Base-by-base conservation (phyloP, 2,329 filamentous ascomycete species). In the Diaporthe sp. region DNA sequence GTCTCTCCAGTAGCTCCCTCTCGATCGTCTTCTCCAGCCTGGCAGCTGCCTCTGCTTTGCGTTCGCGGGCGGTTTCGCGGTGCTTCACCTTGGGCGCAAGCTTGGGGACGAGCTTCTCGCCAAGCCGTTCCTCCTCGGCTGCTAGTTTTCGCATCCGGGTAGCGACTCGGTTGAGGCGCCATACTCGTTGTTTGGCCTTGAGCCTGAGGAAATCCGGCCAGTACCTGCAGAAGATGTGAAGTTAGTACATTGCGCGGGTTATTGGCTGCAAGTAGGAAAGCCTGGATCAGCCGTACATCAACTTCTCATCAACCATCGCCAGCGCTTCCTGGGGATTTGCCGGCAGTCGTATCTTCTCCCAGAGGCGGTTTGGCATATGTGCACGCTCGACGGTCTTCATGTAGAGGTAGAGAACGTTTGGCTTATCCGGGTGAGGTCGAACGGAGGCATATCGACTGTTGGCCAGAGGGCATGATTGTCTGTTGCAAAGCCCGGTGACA, bases 21-120 rank as follows among this genome's bases (percentile, higher is more conserved):
- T 99, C 97, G 84, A 99, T 98, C 10, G 95, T 95, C 79, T 95
- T 90, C 89, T 99, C 97, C 77, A 99, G 92, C 91, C 98, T 98
- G 31, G 97, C 97, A 10, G 94, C 94, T 28, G 92, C 92, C 85
- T 94, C 92, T 15, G 93, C 92, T 83, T 92, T 91, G 82, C 91
- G 85, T 84, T 91, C 90, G 81, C 94, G 89, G 4, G 94, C 93
- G 79, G 90, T 90, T 84, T 97, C 94, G 79, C 94, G 89, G 80
- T 93, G 90, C 79, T 90, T 89, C 74, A 99, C 91, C 90, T 99
- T 99, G 72, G 96, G 96, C 74, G 97, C 96, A 82, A 98, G 86
- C 85, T 95, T 95, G 47, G 95, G 94, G 34, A 98, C 96, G 60
- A 98, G 86, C 81, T 91, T 94, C 89, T 98, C 97, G 55, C 96